Percentiles rank a stretch among this genome's conserved stretches.
phyloP scores from a whole-genome alignment of 2,329 filamentous ascomycete species.

The Camillea tinctor region DNA sequence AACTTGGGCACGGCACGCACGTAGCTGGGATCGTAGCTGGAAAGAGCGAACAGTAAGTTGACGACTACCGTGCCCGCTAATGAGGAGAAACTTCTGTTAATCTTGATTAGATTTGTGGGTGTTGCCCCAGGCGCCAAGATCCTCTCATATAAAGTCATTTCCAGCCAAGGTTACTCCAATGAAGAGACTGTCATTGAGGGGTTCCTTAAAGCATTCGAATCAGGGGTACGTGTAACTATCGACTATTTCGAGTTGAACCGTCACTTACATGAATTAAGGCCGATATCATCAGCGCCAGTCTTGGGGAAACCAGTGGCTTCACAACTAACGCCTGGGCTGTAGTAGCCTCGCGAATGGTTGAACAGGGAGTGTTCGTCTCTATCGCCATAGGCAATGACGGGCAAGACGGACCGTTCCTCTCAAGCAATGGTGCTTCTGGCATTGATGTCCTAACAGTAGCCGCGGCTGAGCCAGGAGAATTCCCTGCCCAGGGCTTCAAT shows the following conservation, averaged over 20 bases:
- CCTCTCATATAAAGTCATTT: slow-evolving; percentile 24
- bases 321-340: slow-evolving; percentile 42
- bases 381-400: slow-evolving; percentile 24
- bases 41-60: slow-evolving; percentile 20
- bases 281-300: slow-evolving; percentile 25
- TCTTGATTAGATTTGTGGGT: slow-evolving; percentile 18
- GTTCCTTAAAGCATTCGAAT: slow-evolving; percentile 24
- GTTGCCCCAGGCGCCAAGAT: slow-evolving; percentile 25
- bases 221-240: slow-evolving; percentile 12
- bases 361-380: slow-evolving; percentile 28
- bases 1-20: slow-evolving; percentile 21
- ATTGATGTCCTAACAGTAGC: slow-evolving; percentile 27
- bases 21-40: slow-evolving; percentile 25
- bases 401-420: slow-evolving; percentile 23
- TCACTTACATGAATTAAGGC: slow-evolving; percentile 8
- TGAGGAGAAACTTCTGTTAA: background rate
- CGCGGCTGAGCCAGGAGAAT: slow-evolving; percentile 18
- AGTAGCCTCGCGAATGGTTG: slow-evolving; percentile 40
- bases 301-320: slow-evolving; percentile 22
- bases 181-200: slow-evolving; percentile 24
- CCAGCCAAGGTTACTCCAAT: slow-evolving; percentile 17
- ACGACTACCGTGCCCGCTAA: background rate
- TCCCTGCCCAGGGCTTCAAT: slow-evolving; percentile 21
- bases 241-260: background rate
- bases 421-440: slow-evolving; percentile 26